These are phyloP conservation scores for Xylaria arbuscula DNA, from an alignment of 2,329 filamentous ascomycete genomes.

Conservation along the genomic window DNA sequence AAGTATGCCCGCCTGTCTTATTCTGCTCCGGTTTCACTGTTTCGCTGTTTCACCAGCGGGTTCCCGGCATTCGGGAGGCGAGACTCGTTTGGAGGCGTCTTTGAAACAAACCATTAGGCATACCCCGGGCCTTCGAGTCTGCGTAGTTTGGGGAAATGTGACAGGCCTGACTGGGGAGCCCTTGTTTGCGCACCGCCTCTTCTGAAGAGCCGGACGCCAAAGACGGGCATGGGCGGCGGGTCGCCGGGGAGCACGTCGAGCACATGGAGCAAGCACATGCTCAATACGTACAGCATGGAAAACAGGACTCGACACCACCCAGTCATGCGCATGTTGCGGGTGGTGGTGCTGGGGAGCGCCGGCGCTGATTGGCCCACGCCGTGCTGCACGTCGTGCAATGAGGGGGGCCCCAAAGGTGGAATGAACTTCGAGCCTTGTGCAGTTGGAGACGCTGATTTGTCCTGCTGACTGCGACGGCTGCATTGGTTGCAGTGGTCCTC, in stretches of 20 bases:
- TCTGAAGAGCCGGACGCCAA: conserved; percentile 18
- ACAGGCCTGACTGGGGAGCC: conserved; percentile 9
- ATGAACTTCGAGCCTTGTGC: conserved; percentile 44
- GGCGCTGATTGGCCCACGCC: conserved; percentile 43
- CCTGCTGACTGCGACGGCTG: conserved; percentile 45
- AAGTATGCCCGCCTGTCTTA: not conserved
- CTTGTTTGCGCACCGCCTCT: conserved; percentile 9
- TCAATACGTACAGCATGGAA: conserved; percentile 21
- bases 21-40: conserved; percentile 24
- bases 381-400: conserved; percentile 39
- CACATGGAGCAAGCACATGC: conserved; percentile 23
- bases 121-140: conserved; percentile 18
- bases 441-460: conserved; percentile 47
- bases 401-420: conserved; percentile 37
- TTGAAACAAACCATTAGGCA: conserved; percentile 29
- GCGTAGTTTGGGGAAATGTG: conserved; percentile 14
- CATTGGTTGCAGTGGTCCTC: conserved; percentile 43
- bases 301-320: conserved; percentile 31
- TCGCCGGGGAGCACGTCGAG: conserved; percentile 20
- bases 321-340: conserved; percentile 33
- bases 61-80: conserved; percentile 35
- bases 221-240: conserved; percentile 16
- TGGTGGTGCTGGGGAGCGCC: conserved; percentile 29
- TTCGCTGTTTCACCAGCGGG: conserved; percentile 18
- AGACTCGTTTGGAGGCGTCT: conserved; percentile 29